phyloP scores from a whole-genome alignment of 441 rosid species.

The Gossypium schwendimanii region DNA sequence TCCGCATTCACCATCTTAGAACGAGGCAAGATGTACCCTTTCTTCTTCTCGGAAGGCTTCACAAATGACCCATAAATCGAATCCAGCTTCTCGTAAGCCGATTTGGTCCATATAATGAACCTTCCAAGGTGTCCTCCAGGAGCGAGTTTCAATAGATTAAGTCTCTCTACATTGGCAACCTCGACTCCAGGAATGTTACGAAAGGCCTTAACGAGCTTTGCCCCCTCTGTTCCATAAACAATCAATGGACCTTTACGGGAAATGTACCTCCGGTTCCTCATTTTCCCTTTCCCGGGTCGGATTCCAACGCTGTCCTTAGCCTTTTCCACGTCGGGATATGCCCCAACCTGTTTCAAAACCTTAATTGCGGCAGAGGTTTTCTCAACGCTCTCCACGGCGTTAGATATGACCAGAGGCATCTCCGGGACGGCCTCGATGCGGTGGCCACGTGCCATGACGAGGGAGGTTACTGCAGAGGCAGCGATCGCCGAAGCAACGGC shows the following conservation, averaged over 20 bases:
- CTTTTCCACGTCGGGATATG: conserved; percentile 73
- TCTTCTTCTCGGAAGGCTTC: conserved; percentile 79
- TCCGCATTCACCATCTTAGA: conserved; percentile 92
- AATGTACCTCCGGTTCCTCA: conserved; percentile 79
- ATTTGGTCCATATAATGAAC: conserved; percentile 84
- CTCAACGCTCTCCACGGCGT: conserved; percentile 60
- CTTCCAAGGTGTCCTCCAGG: conserved; percentile 95
- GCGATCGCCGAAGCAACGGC: conserved; percentile 86
- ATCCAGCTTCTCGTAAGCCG: conserved; percentile 84
- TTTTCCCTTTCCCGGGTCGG: conserved; percentile 80
- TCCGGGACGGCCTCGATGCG: conserved; percentile 71
- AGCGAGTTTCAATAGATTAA: conserved; percentile 73
- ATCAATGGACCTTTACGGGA: conserved; percentile 83
- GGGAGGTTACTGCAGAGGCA: conserved; percentile 68
- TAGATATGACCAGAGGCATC: conserved; percentile 72
- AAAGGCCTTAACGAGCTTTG: conserved; percentile 79
- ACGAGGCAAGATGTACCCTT: conserved; percentile 72
- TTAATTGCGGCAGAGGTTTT: conserved; percentile 78
- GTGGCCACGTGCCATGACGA: conserved; percentile 94
- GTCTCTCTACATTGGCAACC: conserved; percentile 71
- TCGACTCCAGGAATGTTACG: conserved; percentile 88
- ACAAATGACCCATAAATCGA: conserved; percentile 73
- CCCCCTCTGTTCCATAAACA: conserved; percentile 69
- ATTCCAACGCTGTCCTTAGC: conserved; percentile 78
- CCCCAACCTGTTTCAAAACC: conserved; percentile 69